Base-by-base conservation (phyloP, 768 basidiomycete genomes). In the Kwoniella botswanensis region DNA sequence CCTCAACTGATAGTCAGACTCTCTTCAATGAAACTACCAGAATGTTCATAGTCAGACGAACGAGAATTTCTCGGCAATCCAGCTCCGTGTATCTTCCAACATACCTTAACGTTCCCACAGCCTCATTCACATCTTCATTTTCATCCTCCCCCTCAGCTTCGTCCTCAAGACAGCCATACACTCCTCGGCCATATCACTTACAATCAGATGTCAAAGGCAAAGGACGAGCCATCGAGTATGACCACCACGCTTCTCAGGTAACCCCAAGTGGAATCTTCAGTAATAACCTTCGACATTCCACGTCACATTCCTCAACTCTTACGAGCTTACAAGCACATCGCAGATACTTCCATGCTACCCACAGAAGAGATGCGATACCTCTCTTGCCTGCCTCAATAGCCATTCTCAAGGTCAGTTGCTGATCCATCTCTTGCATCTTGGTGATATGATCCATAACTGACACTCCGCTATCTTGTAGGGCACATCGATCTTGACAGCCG, bases 391-490 rank as follows among this genome's bases (percentile, higher is more conserved):
- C 73, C 9, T 63, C 65, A 0, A 63, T 77, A 18, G 73, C 70
- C 35, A 71, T 81, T 13, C 65, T 81, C 29, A 81, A 81, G 63
- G 79, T 81, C 44, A 71, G 76, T 65, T 26, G 13, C 52, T 18
- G 11, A n/a, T 35, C 35, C n/a, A 52, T 17, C 15, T 6, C 1
- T 9, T 43, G 0, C 29, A 4, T 15, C 64, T 72, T 35, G 70
- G 57, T 21, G 22, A 56, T 44, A 21, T 29, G 66, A 35, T 26
- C 18, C 46, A 35, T 11, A 67, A 24, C 22, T 57, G n/a, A 22
- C 12, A n/a, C 0, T 18, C 29, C 7, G 22, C 21, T 17, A 3
- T 43, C 35, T 56, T 35, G 26, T 50, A 82, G 81, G 73, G 74
- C 53, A 76, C 79, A 18, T 75, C 79, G 18, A 56, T 76, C 15